A percentile compares a stretch with the other conserved stretches of the same genome.
These are phyloP conservation scores for Pisolithus sp. DNA, from an alignment of 768 basidiomycete species.

Conservation along the genomic window DNA sequence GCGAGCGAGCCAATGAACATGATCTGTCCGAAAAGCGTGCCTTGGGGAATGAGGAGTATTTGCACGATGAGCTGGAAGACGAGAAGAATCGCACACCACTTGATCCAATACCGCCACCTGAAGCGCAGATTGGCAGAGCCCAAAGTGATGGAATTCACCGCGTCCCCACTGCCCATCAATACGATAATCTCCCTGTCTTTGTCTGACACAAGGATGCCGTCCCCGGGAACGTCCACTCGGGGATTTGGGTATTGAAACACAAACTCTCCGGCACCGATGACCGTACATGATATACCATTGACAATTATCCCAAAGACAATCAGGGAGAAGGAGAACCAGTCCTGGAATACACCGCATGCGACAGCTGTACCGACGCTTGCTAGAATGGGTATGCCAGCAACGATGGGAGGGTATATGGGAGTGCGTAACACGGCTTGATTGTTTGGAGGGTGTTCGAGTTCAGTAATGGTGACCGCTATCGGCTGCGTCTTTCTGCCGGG, in stretches of 20 bases:
- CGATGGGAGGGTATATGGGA: slow-evolving; percentile 1
- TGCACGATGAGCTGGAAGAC: slow-evolving; percentile 25
- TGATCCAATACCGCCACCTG: slow-evolving; percentile 10
- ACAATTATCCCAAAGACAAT: slow-evolving; percentile 27
- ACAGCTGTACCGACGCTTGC: slow-evolving; percentile 17
- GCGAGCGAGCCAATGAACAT: slow-evolving; percentile 28
- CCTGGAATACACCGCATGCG: slow-evolving; percentile 18
- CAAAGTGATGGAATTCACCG: slow-evolving; percentile 25
- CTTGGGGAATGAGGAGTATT: slow-evolving; percentile 28
- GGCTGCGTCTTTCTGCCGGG: slow-evolving; percentile 11
- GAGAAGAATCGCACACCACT: slow-evolving; percentile 22
- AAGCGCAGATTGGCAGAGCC: slow-evolving; percentile 20
- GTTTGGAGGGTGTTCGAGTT: slow-evolving; percentile 6
- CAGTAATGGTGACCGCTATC: slow-evolving; percentile 13
- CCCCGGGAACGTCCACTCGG: slow-evolving; percentile 17
- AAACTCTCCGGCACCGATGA: slow-evolving; percentile 22
- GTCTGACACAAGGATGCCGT: slow-evolving; percentile 21
- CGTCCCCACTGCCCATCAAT: slow-evolving; percentile 21
- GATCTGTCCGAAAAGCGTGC: slow-evolving; percentile 28
- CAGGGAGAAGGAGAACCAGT: slow-evolving; percentile 27
- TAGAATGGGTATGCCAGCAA: slow-evolving; percentile 20
- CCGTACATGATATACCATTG: slow-evolving; percentile 20
- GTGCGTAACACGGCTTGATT: slow-evolving; percentile 8
- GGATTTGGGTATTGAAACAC: slow-evolving; percentile 6
- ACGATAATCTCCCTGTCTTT: slow-evolving; percentile 19